Conservation (phyloP, 2,329 filamentous ascomycete genomes). For the Fusarium newnesense region DNA sequence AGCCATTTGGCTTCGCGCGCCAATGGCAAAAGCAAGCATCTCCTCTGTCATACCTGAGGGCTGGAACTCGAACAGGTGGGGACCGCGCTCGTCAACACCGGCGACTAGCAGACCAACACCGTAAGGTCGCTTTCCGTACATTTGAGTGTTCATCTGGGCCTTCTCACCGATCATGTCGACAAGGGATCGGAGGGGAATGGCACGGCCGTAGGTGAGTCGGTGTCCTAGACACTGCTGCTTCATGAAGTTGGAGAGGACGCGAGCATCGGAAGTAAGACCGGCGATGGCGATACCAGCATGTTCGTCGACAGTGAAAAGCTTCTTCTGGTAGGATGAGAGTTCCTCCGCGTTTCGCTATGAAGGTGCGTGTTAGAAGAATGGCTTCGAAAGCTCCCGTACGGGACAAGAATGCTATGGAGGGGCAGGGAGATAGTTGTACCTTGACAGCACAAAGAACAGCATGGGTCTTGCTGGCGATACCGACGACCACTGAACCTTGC, state of each 20-base stretch:
- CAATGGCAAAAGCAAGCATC: slow-evolving; percentile 96
- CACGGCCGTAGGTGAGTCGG: slow-evolving; percentile 93
- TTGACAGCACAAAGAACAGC: slow-evolving; percentile 96
- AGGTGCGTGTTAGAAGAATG: slow-evolving; percentile 12
- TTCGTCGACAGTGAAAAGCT: slow-evolving; percentile 95
- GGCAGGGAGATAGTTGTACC: slow-evolving; percentile 62
- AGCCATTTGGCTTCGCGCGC: slow-evolving; percentile 96
- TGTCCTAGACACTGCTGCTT: slow-evolving; percentile 98
- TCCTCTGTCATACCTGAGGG: slow-evolving; percentile 95
- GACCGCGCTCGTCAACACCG: slow-evolving; percentile 91
- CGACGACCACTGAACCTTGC: slow-evolving; percentile 97
- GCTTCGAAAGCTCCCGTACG: background rate
- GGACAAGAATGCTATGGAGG: slow-evolving; percentile 18
- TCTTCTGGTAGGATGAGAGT: slow-evolving; percentile 99
- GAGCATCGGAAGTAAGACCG: slow-evolving; percentile 95
- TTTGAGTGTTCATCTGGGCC: slow-evolving; percentile 97
- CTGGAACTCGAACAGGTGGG: slow-evolving; percentile 98
- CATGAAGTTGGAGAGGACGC: slow-evolving; percentile 99
- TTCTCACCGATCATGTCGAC: slow-evolving; percentile 94
- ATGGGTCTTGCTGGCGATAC: slow-evolving; percentile 97
- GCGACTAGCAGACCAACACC: slow-evolving; percentile 93
- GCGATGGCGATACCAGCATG: slow-evolving; percentile 96
- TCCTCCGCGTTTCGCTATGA: slow-evolving; percentile 95
- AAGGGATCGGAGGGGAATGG: slow-evolving; percentile 89
- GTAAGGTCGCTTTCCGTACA: slow-evolving; percentile 96